Percentiles rank a stretch among this genome's conserved stretches.
phyloP scores from a whole-genome alignment of 2,329 filamentous ascomycete genomes.

The Bertia moriformis region DNA sequence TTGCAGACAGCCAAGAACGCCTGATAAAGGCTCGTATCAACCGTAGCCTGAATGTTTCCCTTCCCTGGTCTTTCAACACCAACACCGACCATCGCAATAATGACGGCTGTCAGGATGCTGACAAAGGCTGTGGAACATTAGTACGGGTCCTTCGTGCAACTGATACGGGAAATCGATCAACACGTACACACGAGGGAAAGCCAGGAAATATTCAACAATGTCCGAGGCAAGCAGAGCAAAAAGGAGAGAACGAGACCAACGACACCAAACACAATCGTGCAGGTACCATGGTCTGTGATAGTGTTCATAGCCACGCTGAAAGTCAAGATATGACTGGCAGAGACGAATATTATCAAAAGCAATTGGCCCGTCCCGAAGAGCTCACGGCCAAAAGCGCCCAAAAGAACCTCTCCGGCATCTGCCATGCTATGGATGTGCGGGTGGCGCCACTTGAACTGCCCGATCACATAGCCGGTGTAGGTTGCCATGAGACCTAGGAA shows the following conservation, averaged over 20 bases:
- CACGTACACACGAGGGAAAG: conserved; percentile 26
- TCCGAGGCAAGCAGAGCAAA: conserved; percentile 31
- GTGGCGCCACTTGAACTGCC: conserved; percentile 35
- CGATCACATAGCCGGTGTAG: conserved; percentile 41
- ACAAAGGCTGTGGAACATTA: conserved; percentile 24
- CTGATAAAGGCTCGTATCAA: conserved; percentile 19
- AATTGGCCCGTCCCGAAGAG: conserved; percentile 30
- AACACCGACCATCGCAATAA: conserved; percentile 36
- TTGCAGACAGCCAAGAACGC: conserved; percentile 31
- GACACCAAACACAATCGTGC: conserved; percentile 33
- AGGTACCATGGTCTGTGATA: conserved; percentile 31
- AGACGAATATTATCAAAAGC: conserved; percentile 41
- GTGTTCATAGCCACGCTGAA: conserved; percentile 39
- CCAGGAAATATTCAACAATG: conserved; percentile 33
- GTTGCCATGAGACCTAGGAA: conserved; percentile 33
- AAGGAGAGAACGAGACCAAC: conserved; percentile 31
- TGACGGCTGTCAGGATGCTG: conserved; percentile 33
- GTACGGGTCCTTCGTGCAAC: neutral
- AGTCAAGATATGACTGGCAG: conserved; percentile 39
- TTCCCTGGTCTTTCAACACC: conserved; percentile 25
- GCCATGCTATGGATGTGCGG: conserved; percentile 34
- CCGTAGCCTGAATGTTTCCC: conserved; percentile 18
- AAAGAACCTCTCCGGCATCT: conserved; percentile 33
- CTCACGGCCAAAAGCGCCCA: conserved; percentile 28
- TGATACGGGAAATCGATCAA: neutral